These are phyloP conservation scores for Kernera saxatilis DNA, from an alignment of 345 rosid genomes.

Conservation along the genomic window DNA sequence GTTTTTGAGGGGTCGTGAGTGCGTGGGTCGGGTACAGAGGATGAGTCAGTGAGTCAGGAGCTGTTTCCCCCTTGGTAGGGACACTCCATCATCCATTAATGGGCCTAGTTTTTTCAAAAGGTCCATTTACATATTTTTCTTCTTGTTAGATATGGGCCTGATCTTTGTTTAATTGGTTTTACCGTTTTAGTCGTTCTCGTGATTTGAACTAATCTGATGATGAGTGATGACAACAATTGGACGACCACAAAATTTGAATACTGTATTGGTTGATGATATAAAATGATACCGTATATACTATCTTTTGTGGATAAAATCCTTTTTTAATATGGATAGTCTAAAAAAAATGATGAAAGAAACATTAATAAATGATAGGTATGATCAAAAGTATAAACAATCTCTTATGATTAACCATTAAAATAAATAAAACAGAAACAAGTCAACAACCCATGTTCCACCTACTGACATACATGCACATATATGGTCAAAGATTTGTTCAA, in stretches of 20 bases:
- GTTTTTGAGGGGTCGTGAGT: conserved; percentile 11
- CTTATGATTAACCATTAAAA: neutral
- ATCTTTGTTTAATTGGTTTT: neutral
- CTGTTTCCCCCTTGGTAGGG: conserved; percentile 18
- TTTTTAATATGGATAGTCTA: neutral
- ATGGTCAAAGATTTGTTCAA: conserved; percentile 16
- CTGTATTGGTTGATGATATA: no score
- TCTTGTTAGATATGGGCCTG: neutral
- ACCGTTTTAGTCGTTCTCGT: neutral
- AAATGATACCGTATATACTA: neutral
- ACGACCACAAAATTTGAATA: no score
- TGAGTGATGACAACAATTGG: neutral
- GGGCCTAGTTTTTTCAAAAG: neutral
- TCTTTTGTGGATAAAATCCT: neutral
- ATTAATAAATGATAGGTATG: no score
- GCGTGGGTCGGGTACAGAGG: conserved; percentile 17
- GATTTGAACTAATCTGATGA: neutral
- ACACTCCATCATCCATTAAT: neutral
- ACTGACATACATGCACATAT: conserved; percentile 12
- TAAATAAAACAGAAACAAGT: neutral
- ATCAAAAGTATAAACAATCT: neutral
- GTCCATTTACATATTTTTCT: neutral
- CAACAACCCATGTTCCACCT: conserved; percentile 21
- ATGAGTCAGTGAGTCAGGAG: conserved; percentile 26
- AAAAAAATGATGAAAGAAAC: neutral